phyloP scores from a whole-genome alignment of 2,329 filamentous ascomycete genomes.

The Parascedosporium putredinis region DNA sequence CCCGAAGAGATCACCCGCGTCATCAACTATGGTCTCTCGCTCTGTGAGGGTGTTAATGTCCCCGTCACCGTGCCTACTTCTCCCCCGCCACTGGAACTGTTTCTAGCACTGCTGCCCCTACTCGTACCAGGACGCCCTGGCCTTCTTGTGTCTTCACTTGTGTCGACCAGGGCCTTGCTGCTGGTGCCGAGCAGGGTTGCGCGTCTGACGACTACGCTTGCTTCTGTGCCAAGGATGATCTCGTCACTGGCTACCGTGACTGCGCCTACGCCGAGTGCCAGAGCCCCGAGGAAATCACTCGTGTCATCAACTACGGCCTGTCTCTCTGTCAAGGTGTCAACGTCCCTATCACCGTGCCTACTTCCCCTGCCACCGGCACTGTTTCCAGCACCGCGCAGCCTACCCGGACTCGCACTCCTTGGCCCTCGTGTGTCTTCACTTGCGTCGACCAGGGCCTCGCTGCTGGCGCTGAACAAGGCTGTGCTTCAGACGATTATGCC shows the following conservation, averaged over 20 bases:
- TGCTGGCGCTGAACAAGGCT: background rate
- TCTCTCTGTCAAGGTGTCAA: background rate
- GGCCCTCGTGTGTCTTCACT: conserved; percentile 4
- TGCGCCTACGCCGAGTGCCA: background rate
- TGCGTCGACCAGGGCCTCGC: background rate
- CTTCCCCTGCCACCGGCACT: background rate
- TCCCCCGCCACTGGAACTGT: background rate
- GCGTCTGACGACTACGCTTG: background rate
- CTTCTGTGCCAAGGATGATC: background rate
- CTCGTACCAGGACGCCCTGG: conserved; percentile 1
- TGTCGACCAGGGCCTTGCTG: background rate
- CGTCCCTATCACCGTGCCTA: conserved; percentile 1
- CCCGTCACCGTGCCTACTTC: background rate
- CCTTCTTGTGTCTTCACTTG: conserved; percentile 5
- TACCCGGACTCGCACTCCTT: conserved; percentile 3
- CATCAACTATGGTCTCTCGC: background rate
- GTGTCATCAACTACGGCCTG: background rate
- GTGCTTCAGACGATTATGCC: background rate
- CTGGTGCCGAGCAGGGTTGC: background rate
- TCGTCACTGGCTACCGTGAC: background rate
- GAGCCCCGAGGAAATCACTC: background rate
- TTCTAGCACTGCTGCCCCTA: background rate
- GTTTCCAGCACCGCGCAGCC: background rate
- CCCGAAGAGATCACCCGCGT: background rate
- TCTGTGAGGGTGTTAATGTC: conserved; percentile 1